These are phyloP conservation scores for Ettlia oleoabundans DNA, from an alignment of 139 green algal species.

Conservation along the genomic window DNA sequence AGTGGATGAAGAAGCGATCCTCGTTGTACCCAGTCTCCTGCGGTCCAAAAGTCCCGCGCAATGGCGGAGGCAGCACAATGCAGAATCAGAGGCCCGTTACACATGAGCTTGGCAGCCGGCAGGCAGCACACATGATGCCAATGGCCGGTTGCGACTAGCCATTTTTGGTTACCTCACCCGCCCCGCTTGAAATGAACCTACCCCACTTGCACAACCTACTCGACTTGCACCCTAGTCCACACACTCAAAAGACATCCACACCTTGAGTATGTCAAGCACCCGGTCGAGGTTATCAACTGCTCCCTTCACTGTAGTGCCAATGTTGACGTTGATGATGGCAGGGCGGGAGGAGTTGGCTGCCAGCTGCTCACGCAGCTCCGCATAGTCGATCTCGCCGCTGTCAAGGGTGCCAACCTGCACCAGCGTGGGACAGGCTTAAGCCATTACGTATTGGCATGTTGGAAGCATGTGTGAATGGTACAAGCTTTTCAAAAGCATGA, in stretches of 20 bases:
- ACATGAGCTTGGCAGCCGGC: not conserved
- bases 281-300: conserved; percentile 89
- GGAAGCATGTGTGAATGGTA: no score
- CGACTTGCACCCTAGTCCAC: no score
- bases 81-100: no score
- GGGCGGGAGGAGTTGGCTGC: conserved; percentile 71
- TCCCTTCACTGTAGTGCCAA: conserved; percentile 94
- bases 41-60: no score
- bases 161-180: not conserved
- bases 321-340: conserved; percentile 98
- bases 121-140: not conserved
- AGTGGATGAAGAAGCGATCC: conserved; percentile 98
- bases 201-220: not conserved
- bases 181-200: not conserved
- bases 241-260: not conserved
- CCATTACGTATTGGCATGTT: no score
- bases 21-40: conserved; percentile 81
- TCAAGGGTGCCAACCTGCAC: conserved; percentile 61
- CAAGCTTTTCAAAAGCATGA: no score
- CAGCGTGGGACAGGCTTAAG: not conserved
- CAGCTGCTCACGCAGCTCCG: conserved; percentile 71
- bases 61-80: no score
- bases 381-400: conserved; percentile 96
- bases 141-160: no score
- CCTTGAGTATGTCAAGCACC: conserved; percentile 70